Evolutionary conservation across 2,329 filamentous ascomycete genomes (phyloP), one percentile per base, ranked within the genome.

Genomic region (Calonectria multiphialidica): DNA sequence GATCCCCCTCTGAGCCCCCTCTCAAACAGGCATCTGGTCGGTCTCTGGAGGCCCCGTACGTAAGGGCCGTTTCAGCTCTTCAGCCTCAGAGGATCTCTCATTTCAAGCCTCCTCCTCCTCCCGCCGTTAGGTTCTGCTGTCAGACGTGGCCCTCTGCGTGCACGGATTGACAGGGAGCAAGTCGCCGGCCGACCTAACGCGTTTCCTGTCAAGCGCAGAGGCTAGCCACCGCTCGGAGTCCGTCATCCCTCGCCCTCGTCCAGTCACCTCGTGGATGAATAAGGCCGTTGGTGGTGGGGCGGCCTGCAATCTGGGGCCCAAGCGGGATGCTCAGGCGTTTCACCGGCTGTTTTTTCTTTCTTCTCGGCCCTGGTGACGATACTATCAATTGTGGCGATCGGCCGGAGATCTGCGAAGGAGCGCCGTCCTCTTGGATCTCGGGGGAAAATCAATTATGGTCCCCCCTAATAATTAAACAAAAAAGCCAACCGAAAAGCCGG

Each of bases 31-130:
- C n/a, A 15, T 44, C 21, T 40, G 53, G 28, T 57, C 49, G 18
- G 28, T 8, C 53, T 59, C 33, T 35, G 33, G 35, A 33, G 53
- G 53, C 21, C 53, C 63, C 23, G 53, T 49, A 23, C 42, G 30
- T 30, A 49, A 50, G 45, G 64, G 47, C 30, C 40, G 69, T 71
- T 67, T 71, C 69, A 71, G 69, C 64, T 59, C 55, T 47, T 71
- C 69, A 71, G 69, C 64, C 67, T 65, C 61, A 37, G 45, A 23
- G 42, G 35, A 37, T 50, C 23, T 49, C 53, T 49, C 53, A 42
- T 33, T 25, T 30, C 45, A 30, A 47, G 30, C 64, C 63, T 64
- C 55, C 23, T 45, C 47, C 47, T n/a, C 64, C 63, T 64, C 55
- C 23, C 53, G 57, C 47, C 18, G 49, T 53, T 59, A 16, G 68